Conservation (phyloP, 768 basidiomycete species). For the Russula vinacea region DNA sequence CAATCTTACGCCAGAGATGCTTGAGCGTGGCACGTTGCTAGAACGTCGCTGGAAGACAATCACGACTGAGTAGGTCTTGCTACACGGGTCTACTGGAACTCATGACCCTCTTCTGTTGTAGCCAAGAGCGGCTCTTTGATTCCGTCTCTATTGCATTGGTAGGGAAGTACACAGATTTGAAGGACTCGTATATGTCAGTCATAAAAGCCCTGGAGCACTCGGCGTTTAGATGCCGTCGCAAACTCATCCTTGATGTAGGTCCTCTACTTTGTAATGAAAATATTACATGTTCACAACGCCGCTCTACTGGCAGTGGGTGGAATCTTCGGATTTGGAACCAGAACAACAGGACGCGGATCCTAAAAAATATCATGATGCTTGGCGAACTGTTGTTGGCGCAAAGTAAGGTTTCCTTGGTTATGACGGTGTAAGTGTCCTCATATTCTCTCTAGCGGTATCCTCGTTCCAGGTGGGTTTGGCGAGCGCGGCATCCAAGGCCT, state of each 20-base stretch:
- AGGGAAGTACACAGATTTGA: slow-evolving; percentile 94
- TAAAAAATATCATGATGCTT: slow-evolving; percentile 91
- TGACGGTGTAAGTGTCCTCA: slow-evolving; percentile 18
- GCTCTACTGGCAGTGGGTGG: slow-evolving; percentile 72
- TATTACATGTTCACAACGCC: not conserved
- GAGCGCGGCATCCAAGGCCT: slow-evolving; percentile 92
- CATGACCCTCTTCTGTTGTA: slow-evolving; percentile 36
- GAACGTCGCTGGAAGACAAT: slow-evolving; percentile 78
- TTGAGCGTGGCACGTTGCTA: slow-evolving; percentile 59
- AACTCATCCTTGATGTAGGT: slow-evolving; percentile 73
- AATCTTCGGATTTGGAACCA: slow-evolving; percentile 86
- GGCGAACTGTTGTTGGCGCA: slow-evolving; percentile 88
- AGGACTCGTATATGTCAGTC: slow-evolving; percentile 99
- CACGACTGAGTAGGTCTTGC: slow-evolving; percentile 59
- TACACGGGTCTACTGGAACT: not conserved
- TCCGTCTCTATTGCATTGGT: slow-evolving; percentile 86
- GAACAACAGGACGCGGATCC: slow-evolving; percentile 76
- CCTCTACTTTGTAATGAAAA: slow-evolving; percentile 15
- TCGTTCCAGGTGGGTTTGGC: slow-evolving; percentile 97
- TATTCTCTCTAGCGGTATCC: slow-evolving; percentile 67
- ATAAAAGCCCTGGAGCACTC: slow-evolving; percentile 96
- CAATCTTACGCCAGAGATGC: slow-evolving; percentile 52
- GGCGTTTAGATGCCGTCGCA: slow-evolving; percentile 85
- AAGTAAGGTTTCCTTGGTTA: slow-evolving; percentile 48
- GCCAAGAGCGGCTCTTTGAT: slow-evolving; percentile 90